Base-by-base conservation (phyloP, 2,329 filamentous ascomycete species). In the Aspergillus pseudonomiae region DNA sequence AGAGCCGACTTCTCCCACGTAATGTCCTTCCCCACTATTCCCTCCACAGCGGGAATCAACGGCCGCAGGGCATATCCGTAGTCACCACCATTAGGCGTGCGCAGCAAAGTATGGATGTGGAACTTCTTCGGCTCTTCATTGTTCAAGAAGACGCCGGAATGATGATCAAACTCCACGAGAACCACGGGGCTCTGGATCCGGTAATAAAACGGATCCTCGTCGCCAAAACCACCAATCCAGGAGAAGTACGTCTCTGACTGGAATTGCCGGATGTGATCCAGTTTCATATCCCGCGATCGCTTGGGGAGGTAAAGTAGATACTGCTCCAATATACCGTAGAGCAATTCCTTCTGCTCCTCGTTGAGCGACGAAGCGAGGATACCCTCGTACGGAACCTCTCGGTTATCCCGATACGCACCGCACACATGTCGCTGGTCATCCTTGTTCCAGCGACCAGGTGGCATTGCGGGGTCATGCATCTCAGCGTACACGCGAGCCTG, bases 391-490 rank as follows among this genome's bases (percentile, higher is more conserved):
- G 91, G 91, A 0, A 94, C 89, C 12, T 91, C 77, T 12, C 91
- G 85, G 75, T 94, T 95, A 71, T 94, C 91, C 14, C 90, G 85
- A 74, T 91, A 92, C 0, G 91, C 91, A 41, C 92, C 91, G 73
- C 90, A 92, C 5, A 93, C 75, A 71, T 94, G 91, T 6, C 91
- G 84, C 79, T 94, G 90, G 74, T 94, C 91, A 71, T 93, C 90
- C 67, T 89, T 89, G 74, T 94, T 94, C 91, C 91, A 94, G 9
- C 91, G 84, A 11, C 75, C 76, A 2, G 70, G 70, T 2, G 76
- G 86, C 90, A 93, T 92, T 0, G 78, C 82, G 0, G 86, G 85
- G 62, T 92, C 90, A 28, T 84, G 81, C 78, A 93, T 82, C 0
- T 81, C 68, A 59, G 83, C 82, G 74, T 86, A 93, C 0, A 86